A percentile compares a stretch with the other conserved stretches of the same genome.
Evolutionary conservation across 139 green algal genomes (phyloP).

Genomic region (Pseudopediastrum boryanum): DNA sequence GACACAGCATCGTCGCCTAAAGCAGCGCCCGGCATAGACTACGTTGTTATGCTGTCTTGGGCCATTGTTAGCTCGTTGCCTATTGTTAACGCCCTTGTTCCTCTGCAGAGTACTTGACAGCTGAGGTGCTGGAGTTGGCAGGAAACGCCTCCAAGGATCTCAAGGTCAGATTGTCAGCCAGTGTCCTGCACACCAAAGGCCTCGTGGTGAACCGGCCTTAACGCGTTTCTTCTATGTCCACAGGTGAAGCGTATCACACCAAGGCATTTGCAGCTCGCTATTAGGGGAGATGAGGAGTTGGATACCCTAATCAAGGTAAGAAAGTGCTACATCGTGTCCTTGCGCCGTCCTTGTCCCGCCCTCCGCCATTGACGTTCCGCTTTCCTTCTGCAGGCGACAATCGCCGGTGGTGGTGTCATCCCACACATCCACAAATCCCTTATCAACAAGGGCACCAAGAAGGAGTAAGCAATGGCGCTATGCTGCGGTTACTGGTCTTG

Average conservation of each 20-base stretch:
- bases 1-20: background rate
- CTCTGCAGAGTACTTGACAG: constrained; percentile 86
- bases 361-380: background rate
- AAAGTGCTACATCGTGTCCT: too few species aligned
- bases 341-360: too few species aligned
- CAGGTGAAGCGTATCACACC: constrained; percentile 99
- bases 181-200: too few species aligned
- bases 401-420: constrained; percentile 98
- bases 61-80: background rate
- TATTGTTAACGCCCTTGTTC: background rate
- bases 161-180: constrained; percentile 82
- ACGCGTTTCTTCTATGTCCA: background rate
- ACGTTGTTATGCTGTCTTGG: background rate
- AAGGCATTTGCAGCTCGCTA: constrained; percentile 98
- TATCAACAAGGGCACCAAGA: constrained; percentile 62
- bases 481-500: too few species aligned
- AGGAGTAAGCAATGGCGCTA: constrained; percentile 32
- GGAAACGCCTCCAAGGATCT: constrained; percentile 99
- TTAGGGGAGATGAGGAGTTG: constrained; percentile 99
- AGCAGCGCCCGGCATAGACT: background rate
- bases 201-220: too few species aligned
- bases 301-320: constrained; percentile 99
- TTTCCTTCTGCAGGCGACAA: constrained; percentile 84
- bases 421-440: constrained; percentile 99
- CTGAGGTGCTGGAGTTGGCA: constrained; percentile 98